Evolutionary conservation across 805 yeast genomes (phyloP), one percentile per base, ranked within the genome.

Genomic region (Alloascoidea hylecoeti): DNA sequence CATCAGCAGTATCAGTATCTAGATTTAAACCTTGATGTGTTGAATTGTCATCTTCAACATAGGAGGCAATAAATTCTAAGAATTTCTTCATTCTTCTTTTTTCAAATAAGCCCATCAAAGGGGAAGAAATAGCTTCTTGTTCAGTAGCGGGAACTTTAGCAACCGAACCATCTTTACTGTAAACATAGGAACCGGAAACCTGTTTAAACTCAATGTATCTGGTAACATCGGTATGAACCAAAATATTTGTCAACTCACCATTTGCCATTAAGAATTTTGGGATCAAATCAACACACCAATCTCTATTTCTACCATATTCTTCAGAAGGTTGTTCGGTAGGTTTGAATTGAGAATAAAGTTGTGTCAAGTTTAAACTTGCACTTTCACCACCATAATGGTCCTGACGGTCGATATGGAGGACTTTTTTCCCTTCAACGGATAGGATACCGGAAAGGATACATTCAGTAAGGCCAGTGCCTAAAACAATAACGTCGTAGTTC

Each of bases 381-480:
- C 86, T 74, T 56, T 84, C 95, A 35, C 81, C 98, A 38, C 98
- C 98, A 49, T 92, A 92, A 56, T 86, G 94, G 55, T 85, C 94
- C 60, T 92, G 96, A 50, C 86, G 78, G 58, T 92, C 98, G 44
- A 92, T 86, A 61, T 92, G 98, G 40, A 92, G 69, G 4, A 92
- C 97, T 55, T 92, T 92, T 66, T 92, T 89, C 44, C 97, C 97
- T 53, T 92, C 97, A n/a, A 89, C 95, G 5, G 96, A 85, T 35
- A 92, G 68, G 38, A 92, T 61, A 2, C 98, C 98, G 1, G 96
- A 85, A 35, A 92, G 71, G 42, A 92, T 80, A 64, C 98, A 92
- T 59, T 92, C 98, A 35, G 96, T 89, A 46, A 92, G 70, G n/a
- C 98, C 98, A 42, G 74, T 9, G n/a, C 34, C 34, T 14, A 32